Percentiles rank a stretch among this genome's conserved stretches.
Conservation (phyloP, 371 early-diverging fungal genomes). For the Paraphysoderma sedebokerense region DNA sequence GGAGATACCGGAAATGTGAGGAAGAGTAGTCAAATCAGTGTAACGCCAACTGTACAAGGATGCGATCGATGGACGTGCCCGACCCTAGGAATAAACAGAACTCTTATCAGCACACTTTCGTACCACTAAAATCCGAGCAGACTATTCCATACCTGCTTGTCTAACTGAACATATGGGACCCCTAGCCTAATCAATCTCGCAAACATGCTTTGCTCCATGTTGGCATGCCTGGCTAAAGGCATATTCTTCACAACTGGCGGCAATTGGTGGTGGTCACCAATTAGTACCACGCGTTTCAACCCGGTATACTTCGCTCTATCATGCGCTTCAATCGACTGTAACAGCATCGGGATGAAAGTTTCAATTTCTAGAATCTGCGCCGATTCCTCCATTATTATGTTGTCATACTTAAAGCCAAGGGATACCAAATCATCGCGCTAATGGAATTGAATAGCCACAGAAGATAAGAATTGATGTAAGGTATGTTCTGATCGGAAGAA, state of each 20-base stretch:
- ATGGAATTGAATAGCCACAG: neutral
- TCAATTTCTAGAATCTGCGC: slow-evolving; percentile 94
- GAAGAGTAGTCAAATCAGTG: slow-evolving; percentile 38
- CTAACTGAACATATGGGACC: slow-evolving; percentile 64
- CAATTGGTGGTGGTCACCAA: slow-evolving; percentile 94
- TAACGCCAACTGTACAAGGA: slow-evolving; percentile 73
- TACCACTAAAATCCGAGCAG: too few species aligned
- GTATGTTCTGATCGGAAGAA: slow-evolving; percentile 1
- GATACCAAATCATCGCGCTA: slow-evolving; percentile 57
- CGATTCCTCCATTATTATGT: slow-evolving; percentile 93
- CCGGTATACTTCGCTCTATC: slow-evolving; percentile 21
- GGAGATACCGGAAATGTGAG: slow-evolving; percentile 13
- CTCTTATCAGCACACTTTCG: too few species aligned
- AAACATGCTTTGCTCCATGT: slow-evolving; percentile 86
- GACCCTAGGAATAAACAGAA: too few species aligned
- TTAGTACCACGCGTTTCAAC: slow-evolving; percentile 74
- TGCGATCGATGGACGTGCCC: slow-evolving; percentile 60
- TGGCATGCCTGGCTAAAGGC: slow-evolving; percentile 62
- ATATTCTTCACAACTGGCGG: slow-evolving; percentile 82
- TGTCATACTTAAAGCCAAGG: slow-evolving; percentile 84
- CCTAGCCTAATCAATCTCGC: slow-evolving; percentile 75
- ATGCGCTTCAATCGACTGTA: slow-evolving; percentile 46
- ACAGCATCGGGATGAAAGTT: slow-evolving; percentile 75
- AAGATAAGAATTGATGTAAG: slow-evolving; percentile 1
- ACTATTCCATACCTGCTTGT: slow-evolving; percentile 45